A percentile compares a stretch with the other conserved stretches of the same genome.
Conservation (phyloP, 2,329 filamentous ascomycete genomes). For the Ascocoryne sarcoides region DNA sequence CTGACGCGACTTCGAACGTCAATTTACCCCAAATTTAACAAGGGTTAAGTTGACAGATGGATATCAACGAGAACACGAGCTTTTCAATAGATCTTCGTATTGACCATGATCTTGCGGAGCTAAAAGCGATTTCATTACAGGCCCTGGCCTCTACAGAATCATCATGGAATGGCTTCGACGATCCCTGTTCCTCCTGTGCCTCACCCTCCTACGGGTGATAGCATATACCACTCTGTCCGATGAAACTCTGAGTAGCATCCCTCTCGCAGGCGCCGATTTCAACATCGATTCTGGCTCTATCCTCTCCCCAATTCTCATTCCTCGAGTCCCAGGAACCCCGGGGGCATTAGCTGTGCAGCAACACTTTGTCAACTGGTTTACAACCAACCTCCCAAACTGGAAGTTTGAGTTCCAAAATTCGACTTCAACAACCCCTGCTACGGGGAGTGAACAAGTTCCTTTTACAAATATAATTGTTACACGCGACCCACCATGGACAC, state of each 20-base stretch:
- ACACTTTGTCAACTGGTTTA: constrained; percentile 82
- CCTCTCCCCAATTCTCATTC: constrained; percentile 76
- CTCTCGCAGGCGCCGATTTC: constrained; percentile 66
- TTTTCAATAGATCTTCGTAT: too few relatives aligned
- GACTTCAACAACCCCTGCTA: constrained; percentile 72
- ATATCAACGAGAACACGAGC: too few relatives aligned
- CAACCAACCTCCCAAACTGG: constrained; percentile 67
- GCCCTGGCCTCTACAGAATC: constrained; percentile 14
- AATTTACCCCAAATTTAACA: too few relatives aligned
- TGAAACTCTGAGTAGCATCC: constrained; percentile 61
- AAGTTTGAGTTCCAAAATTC: constrained; percentile 78
- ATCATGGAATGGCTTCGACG: constrained; percentile 14
- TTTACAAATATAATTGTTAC: constrained; percentile 83
- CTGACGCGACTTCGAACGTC: too few relatives aligned
- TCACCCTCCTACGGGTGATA: constrained; percentile 11
- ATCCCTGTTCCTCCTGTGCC: constrained; percentile 13
- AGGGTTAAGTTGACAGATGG: too few relatives aligned
- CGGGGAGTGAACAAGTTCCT: constrained; percentile 60
- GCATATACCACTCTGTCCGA: constrained; percentile 53
- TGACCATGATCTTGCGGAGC: constrained; percentile 20
- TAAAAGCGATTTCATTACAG: constrained; percentile 9
- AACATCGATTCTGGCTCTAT: constrained; percentile 68
- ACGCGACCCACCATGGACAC: constrained; percentile 77
- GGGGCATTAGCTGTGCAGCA: constrained; percentile 64
- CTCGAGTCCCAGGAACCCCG: constrained; percentile 79